These are phyloP conservation scores for Kuraishia floccosa DNA, from an alignment of 805 yeast genomes.

Conservation along the genomic window DNA sequence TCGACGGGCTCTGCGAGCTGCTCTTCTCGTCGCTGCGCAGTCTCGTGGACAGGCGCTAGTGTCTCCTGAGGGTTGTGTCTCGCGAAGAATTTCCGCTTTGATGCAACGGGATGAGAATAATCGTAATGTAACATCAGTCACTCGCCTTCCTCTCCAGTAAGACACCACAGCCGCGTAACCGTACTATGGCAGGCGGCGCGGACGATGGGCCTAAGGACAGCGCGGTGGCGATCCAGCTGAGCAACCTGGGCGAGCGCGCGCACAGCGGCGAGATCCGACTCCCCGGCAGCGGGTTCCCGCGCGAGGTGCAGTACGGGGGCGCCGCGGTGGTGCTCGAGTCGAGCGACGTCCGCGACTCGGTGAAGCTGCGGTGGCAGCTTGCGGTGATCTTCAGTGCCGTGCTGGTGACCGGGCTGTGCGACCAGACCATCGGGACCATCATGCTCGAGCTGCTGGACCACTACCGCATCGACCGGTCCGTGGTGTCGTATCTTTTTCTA, in stretches of 20 bases:
- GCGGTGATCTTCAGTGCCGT: constrained; percentile 25
- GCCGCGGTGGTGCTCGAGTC: constrained; percentile 22
- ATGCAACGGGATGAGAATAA: too few species aligned
- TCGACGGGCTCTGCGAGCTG: constrained; percentile 34
- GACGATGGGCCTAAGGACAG: too few species aligned
- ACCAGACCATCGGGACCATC: constrained; percentile 50
- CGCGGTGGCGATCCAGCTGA: too few species aligned
- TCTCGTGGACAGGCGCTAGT: constrained; percentile 17
- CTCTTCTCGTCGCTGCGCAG: constrained; percentile 44
- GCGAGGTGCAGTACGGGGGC: constrained; percentile 11
- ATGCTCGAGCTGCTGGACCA: constrained; percentile 37
- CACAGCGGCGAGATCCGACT: too few species aligned
- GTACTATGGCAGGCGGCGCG: too few species aligned
- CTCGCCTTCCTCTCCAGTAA: too few species aligned
- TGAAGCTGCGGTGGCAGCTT: constrained; percentile 30
- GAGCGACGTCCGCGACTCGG: constrained; percentile 24
- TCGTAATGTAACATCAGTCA: too few species aligned
- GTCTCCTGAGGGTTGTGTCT: too few species aligned
- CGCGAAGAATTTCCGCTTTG: too few species aligned
- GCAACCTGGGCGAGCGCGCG: too few species aligned
- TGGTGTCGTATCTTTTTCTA: constrained; percentile 37
- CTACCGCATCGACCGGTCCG: constrained; percentile 35
- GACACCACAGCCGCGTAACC: too few species aligned
- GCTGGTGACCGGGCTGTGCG: constrained; percentile 41
- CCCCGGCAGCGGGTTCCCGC: too few species aligned